phyloP scores from a whole-genome alignment of 805 yeast genomes.

The Candida wancherniae region DNA sequence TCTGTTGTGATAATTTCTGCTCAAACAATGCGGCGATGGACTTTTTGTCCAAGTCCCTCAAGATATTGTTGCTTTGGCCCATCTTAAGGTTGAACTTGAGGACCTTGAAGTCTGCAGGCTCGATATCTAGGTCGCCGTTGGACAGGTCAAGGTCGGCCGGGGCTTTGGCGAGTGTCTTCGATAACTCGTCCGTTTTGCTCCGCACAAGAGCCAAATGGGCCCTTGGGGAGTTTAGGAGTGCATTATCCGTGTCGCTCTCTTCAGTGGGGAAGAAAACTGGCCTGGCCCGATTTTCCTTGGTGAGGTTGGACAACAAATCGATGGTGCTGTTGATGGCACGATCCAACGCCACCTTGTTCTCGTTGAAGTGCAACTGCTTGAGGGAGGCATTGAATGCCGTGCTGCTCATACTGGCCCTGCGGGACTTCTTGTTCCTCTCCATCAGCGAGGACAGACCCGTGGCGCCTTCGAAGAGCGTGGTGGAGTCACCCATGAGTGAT shows the following conservation, averaged over 20 bases:
- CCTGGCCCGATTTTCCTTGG: constrained; percentile 51
- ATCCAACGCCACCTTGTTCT: constrained; percentile 60
- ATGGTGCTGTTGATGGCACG: constrained; percentile 53
- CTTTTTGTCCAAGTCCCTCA: constrained; percentile 57
- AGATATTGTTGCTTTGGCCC: constrained; percentile 40
- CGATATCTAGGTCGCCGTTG: constrained; percentile 21
- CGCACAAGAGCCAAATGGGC: constrained; percentile 52
- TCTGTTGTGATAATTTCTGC: constrained; percentile 59
- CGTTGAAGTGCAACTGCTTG: constrained; percentile 73
- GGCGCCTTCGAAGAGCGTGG: constrained; percentile 28
- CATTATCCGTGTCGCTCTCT: constrained; percentile 27
- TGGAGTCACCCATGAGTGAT: constrained; percentile 22
- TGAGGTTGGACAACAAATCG: constrained; percentile 47
- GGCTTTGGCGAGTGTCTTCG: constrained; percentile 18
- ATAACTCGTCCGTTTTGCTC: constrained; percentile 26
- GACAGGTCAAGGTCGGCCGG: constrained; percentile 9
- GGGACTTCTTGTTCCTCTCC: constrained; percentile 5
- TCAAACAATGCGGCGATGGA: constrained; percentile 68
- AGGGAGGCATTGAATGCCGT: constrained; percentile 48
- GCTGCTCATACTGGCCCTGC: constrained; percentile 16
- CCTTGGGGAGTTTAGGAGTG: constrained; percentile 43
- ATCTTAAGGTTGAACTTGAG: constrained; percentile 59
- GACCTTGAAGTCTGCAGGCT: constrained; percentile 42
- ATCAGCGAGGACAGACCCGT: constrained; percentile 19
- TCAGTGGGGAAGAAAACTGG: constrained; percentile 62